Percentiles rank a stretch among this genome's conserved stretches.
Conservation (phyloP, 768 basidiomycete genomes). For the Hirschioporus abietinus region DNA sequence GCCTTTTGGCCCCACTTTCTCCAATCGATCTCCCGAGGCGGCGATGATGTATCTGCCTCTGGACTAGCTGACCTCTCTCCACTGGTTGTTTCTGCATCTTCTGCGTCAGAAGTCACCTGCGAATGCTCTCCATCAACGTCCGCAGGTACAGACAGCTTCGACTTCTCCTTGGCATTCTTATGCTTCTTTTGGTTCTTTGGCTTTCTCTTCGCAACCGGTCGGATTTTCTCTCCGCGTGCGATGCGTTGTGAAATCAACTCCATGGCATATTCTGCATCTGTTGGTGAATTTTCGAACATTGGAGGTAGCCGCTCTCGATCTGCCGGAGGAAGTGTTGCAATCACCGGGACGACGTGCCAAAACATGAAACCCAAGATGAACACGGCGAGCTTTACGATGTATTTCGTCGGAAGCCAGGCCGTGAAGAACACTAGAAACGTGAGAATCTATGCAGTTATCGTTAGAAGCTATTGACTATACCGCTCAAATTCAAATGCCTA, state of each 20-base stretch:
- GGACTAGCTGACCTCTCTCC: not conserved
- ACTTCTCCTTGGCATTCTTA: not conserved
- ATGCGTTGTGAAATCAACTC: slow-evolving; percentile 58
- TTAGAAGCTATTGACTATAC: not conserved
- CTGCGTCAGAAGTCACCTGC: not conserved
- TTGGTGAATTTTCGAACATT: slow-evolving; percentile 49
- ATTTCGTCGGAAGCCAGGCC: slow-evolving; percentile 42
- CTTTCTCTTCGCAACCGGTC: slow-evolving; percentile 4
- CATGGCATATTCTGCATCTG: slow-evolving; percentile 69
- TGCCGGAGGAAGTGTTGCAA: slow-evolving; percentile 43
- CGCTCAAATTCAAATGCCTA: slow-evolving; percentile 23
- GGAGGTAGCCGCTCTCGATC: slow-evolving; percentile 46
- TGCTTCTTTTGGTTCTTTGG: slow-evolving; percentile 2
- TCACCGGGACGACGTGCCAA: slow-evolving; percentile 58
- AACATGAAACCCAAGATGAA: slow-evolving; percentile 46
- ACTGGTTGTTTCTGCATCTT: not conserved
- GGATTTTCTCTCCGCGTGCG: slow-evolving; percentile 45
- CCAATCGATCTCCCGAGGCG: slow-evolving; percentile 38
- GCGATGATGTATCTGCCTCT: not conserved
- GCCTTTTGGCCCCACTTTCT: slow-evolving; percentile 50
- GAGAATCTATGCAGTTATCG: slow-evolving; percentile 29
- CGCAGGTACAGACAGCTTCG: not conserved
- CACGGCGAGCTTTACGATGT: slow-evolving; percentile 42
- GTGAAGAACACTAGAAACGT: slow-evolving; percentile 34
- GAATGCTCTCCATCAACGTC: not conserved